Evolutionary conservation across 768 basidiomycete species (phyloP), one percentile per base, ranked within the genome.

Genomic region (Tricholoma furcatifolium): DNA sequence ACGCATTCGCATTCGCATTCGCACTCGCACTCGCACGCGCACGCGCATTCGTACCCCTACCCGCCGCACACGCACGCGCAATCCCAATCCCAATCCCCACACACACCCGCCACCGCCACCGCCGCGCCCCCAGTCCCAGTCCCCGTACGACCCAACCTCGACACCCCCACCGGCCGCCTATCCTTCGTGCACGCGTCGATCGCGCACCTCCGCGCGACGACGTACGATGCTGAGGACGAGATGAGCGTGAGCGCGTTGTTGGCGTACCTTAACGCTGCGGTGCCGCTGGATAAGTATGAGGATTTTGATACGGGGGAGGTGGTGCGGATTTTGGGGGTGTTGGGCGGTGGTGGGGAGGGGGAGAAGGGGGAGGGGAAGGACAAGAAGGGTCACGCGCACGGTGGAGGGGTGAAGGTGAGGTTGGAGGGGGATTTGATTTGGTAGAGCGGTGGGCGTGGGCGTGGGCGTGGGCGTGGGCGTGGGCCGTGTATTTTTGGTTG

Each of bases 291-390:
- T 64, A 90, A 90, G 67, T 82, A 88, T 62, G 88, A 90, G 70
- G 88, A 91, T 57, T 91, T 88, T 56, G 88, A 91, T 66, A 88
- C 86, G 11, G 75, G 76, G 1, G 88, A 91, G 68, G 86, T 91
- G 15, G 77, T 76, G 6, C 73, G 74, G 43, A 75, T 75, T 3
- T 77, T 77, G 12, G 77, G 71, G 1, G 59, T 65, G 11, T 59
- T 83, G 44, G 72, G 76, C 3, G 27, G 27, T 27, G 27, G 27
- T 27, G 4, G 7, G 27, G 7, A 4, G 27, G 27, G 7, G 3
- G 27, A 7, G 27, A 27, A 27, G 27, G 7, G 3, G 27, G 27
- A 27, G 3, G 27, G 27, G 27, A 27, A 27, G 7, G 27, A 27
- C 27, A 7, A 27, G 7, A 27, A 27, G 27, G 27, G 7, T 3